Conservation (phyloP, 106 monocot genomes). For the Vanilla planifolia region DNA sequence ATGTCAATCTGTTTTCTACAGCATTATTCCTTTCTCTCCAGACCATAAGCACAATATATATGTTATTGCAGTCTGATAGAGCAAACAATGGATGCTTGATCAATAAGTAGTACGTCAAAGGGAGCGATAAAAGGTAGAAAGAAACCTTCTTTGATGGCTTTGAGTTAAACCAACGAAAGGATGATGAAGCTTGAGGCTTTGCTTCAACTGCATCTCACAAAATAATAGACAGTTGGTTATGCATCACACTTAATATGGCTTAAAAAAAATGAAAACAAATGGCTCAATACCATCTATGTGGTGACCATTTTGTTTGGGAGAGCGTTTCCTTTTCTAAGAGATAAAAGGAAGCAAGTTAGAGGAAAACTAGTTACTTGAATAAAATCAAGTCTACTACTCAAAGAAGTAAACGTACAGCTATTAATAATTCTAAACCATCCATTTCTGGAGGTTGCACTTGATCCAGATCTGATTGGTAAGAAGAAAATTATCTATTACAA, state of each 20-base stretch:
- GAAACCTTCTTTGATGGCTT: constrained; percentile 83
- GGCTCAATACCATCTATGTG: constrained; percentile 44
- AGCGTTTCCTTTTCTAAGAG: constrained; percentile 57
- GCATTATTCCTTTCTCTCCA: too few relatives aligned
- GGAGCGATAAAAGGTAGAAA: not conserved
- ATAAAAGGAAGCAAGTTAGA: constrained; percentile 2
- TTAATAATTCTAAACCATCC: constrained; percentile 78
- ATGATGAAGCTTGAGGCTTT: constrained; percentile 22
- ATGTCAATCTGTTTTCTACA: too few relatives aligned
- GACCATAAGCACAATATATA: too few relatives aligned
- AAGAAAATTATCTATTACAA: not conserved
- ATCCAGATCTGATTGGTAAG: constrained; percentile 38
- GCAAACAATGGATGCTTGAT: too few relatives aligned
- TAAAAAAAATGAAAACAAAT: not conserved
- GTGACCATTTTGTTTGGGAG: constrained; percentile 38
- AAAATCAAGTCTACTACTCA: not conserved
- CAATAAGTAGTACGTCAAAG: too few relatives aligned
- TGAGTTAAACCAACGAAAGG: constrained; percentile 60
- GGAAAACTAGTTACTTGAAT: not conserved
- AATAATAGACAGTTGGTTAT: not conserved
- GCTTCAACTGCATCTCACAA: constrained; percentile 25
- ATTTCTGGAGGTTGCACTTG: constrained; percentile 52
- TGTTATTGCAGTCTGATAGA: too few relatives aligned
- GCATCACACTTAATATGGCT: not conserved
- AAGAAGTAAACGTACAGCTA: constrained; percentile 45